Percentiles rank a stretch among this genome's conserved stretches.
phyloP scores from a whole-genome alignment of 2,329 filamentous ascomycete species.

The Colletotrichum camelliae region DNA sequence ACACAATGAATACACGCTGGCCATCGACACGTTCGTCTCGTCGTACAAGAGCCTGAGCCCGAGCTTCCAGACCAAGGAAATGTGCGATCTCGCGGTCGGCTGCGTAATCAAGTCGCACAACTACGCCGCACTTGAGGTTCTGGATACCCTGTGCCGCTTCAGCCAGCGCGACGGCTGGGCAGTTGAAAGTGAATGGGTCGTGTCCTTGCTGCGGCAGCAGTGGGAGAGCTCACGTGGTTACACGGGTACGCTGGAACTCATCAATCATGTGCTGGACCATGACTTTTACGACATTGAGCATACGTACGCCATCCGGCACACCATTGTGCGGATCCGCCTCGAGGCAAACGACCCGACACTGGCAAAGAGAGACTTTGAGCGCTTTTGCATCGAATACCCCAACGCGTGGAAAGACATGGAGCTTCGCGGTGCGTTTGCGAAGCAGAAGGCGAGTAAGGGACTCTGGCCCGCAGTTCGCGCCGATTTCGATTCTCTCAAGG shows the following conservation, averaged over 20 bases:
- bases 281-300: slow-evolving; percentile 9
- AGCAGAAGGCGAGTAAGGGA: slow-evolving; percentile 39
- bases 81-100: not conserved
- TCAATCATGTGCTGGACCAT: not conserved
- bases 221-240: slow-evolving; percentile 6
- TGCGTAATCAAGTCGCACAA: slow-evolving; percentile 1
- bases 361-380: not conserved
- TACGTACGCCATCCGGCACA: not conserved
- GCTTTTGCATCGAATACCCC: not conserved
- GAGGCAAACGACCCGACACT: not conserved
- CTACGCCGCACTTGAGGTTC: slow-evolving; percentile 5
- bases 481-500: slow-evolving; percentile 34
- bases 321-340: slow-evolving; percentile 13
- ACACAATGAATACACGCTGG: not conserved
- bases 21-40: slow-evolving; percentile 14
- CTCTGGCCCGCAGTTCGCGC: slow-evolving; percentile 45
- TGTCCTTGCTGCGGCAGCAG: not conserved
- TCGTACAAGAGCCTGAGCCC: not conserved
- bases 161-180: slow-evolving; percentile 3
- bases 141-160: not conserved
- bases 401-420: not conserved
- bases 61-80: not conserved
- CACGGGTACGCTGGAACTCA: not conserved
- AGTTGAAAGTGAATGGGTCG: not conserved
- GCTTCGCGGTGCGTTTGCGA: slow-evolving; percentile 39